Conservation (phyloP, 1,284 basidiomycete species). For the Cystobasidiaceae sp. region DNA sequence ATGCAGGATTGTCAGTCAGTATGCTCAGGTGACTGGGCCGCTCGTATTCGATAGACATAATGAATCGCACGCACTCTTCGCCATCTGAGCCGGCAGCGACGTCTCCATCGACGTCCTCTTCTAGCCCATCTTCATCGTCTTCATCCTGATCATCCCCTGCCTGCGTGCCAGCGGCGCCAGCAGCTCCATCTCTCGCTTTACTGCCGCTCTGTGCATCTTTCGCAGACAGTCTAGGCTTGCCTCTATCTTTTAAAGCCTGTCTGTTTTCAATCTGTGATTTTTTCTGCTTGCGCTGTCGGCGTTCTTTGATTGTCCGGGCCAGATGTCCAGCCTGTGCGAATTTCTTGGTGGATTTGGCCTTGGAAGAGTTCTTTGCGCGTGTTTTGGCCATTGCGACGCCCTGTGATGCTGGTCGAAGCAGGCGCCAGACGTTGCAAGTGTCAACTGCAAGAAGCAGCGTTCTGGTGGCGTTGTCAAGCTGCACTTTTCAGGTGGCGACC, state of each 20-base stretch:
- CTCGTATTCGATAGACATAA: neutral
- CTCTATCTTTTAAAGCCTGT: constrained; percentile 30
- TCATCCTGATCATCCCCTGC: no score
- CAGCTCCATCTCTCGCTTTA: constrained; percentile 22
- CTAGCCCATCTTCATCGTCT: no score
- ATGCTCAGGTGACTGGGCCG: constrained; percentile 35
- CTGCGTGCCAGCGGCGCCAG: no score
- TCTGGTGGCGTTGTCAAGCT: constrained; percentile 51
- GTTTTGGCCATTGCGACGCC: constrained; percentile 50
- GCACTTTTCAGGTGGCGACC: no score
- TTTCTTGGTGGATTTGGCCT: constrained; percentile 57
- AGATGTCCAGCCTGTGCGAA: constrained; percentile 81
- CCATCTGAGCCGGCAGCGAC: constrained; percentile 50
- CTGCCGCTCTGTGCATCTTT: no score
- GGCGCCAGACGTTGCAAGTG: constrained; percentile 13
- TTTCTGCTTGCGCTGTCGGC: constrained; percentile 66
- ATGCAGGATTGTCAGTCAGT: neutral
- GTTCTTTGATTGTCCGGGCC: constrained; percentile 70
- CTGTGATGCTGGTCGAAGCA: neutral
- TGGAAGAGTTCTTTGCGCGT: constrained; percentile 56
- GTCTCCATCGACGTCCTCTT: constrained; percentile 50
- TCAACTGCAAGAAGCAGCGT: constrained; percentile 30
- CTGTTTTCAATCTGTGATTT: constrained; percentile 60
- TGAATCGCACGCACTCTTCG: constrained; percentile 41
- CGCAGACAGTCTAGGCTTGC: constrained; percentile 31